Evolutionary conservation across 2,329 filamentous ascomycete genomes (phyloP).

Genomic region (Dactylellina cionopaga): DNA sequence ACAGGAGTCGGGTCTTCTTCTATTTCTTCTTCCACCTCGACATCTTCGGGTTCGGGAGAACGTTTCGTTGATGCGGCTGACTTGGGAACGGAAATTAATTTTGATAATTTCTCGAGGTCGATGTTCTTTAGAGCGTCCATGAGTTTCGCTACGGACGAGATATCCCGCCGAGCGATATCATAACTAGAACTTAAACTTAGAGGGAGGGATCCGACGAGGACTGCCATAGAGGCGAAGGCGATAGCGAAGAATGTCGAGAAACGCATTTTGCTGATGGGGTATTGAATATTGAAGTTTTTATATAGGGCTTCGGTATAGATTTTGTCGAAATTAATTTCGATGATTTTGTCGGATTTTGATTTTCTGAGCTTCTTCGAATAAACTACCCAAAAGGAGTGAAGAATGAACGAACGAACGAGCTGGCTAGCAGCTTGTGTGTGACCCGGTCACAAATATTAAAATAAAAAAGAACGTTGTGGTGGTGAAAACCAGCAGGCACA

Average conservation of each 20-base stretch:
- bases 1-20: slow-evolving; percentile 30
- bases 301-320: not conserved
- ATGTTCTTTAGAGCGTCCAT: slow-evolving; percentile 17
- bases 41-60: slow-evolving; percentile 8
- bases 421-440: slow-evolving; percentile 39
- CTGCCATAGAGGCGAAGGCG: slow-evolving; percentile 20
- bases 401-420: slow-evolving; percentile 27
- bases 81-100: slow-evolving; percentile 15
- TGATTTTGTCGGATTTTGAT: no score
- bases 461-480: slow-evolving; percentile 35
- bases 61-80: not conserved
- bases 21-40: slow-evolving; percentile 1
- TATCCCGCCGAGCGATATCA: slow-evolving; percentile 23
- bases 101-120: not conserved
- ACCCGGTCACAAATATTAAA: slow-evolving; percentile 32
- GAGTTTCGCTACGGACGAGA: slow-evolving; percentile 10
- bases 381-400: slow-evolving; percentile 13
- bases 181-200: slow-evolving; percentile 2
- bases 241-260: slow-evolving; percentile 30
- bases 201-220: slow-evolving; percentile 28
- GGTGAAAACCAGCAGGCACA: slow-evolving; percentile 51
- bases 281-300: not conserved
- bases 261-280: slow-evolving; percentile 30
- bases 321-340: slow-evolving; percentile 14
- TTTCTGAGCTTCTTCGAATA: not conserved